Evolutionary conservation across 2,329 filamentous ascomycete genomes (phyloP).

Genomic region (Colletotrichum sp.): DNA sequence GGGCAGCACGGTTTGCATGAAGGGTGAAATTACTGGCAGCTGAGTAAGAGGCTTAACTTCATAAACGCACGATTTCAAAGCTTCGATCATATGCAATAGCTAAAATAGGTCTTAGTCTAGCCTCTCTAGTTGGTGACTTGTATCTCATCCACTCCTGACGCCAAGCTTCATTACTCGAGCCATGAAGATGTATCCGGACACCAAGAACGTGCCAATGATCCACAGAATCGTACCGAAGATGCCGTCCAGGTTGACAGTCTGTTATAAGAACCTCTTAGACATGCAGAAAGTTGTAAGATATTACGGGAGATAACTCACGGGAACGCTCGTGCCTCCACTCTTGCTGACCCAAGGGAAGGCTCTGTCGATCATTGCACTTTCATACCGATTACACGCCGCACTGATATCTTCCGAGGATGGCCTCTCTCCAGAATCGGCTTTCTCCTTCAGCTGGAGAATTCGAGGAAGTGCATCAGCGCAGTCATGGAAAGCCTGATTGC

Average conservation of each 20-base stretch:
- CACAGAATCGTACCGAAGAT: neutral
- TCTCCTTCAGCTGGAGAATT: neutral
- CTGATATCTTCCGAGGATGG: neutral
- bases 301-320: neutral
- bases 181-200: neutral
- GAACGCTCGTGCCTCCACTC: neutral
- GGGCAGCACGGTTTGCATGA: conserved; percentile 39
- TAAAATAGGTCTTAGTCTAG: too few relatives aligned
- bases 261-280: fast-evolving
- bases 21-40: conserved; percentile 25
- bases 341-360: neutral
- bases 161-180: neutral
- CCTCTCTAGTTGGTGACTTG: neutral
- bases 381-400: neutral
- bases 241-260: neutral
- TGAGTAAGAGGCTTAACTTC: neutral
- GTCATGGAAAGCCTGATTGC: neutral
- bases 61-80: neutral
- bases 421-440: neutral
- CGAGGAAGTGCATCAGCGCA: neutral
- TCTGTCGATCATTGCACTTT: neutral
- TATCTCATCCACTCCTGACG: neutral
- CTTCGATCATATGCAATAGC: neutral
- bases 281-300: neutral
- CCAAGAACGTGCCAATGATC: neutral